Base-by-base conservation (phyloP, 169 alveolate genomes). In the Plasmodium fragile region DNA sequence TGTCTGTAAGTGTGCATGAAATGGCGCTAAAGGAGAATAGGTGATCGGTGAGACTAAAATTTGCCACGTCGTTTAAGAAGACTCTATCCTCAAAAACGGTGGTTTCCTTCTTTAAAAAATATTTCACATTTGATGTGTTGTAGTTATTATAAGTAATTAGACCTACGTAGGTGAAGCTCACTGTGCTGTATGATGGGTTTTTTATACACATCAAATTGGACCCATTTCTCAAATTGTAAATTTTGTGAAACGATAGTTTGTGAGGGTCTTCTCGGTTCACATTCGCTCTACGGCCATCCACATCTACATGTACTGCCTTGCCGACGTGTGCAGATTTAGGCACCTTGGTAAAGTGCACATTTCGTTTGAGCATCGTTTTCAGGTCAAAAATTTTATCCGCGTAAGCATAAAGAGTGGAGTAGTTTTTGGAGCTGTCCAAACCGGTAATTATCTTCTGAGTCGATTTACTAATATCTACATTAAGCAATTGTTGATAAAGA, bases 191-290 rank as follows among this genome's bases (percentile, higher is more conserved):
- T 4, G 3, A 2, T n/a, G 25, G 22, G n/a, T 87, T 32, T 49
- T 11, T 78, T n/a, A 87, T 49, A 43, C 93, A 87, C 6, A 87
- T 87, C 30, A 87, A 16, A 41, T 87, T 87, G 41, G 41, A 55
- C 34, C 93, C 93, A 34, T 87, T 53, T 87, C 78, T 53, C 49
- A 87, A 59, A 65, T 78, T 87, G 45, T 13, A 25, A 13, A 87
- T n/a, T 71, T 78, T 59, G 25, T 78, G 87, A 78, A 78, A 28
- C 5, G 81, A 25, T 11, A 53, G 18, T 13, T 78, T 8, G 41
- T 13, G 4, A 16, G 6, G 2, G 16, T 4, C 41, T 49, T 16
- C 43, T 28, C 22, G 73, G 32, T 7, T n/a, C n/a, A n/a, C 53
- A 25, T 41, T 16, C 16, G 1, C 6, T 4, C 16, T 0, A 25